Conservation (phyloP, 331 rosid genomes). For the Acacia pycnantha region DNA sequence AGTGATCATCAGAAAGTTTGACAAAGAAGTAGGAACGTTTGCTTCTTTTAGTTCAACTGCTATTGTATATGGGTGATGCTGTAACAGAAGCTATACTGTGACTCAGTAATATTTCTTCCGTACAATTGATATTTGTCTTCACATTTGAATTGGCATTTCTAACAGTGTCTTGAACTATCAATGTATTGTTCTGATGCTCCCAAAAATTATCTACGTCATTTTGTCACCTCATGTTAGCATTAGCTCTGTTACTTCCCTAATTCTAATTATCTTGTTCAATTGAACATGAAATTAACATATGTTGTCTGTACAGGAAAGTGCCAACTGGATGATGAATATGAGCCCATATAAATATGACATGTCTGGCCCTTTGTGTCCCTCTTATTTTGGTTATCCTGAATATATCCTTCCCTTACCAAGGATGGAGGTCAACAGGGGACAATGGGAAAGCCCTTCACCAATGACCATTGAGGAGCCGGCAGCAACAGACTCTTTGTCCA, state of each 20-base stretch:
- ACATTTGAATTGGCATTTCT: not conserved
- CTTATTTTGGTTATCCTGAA: conserved; percentile 69
- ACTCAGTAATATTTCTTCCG: not conserved
- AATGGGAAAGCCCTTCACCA: conserved; percentile 68
- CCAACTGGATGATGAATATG: conserved; percentile 90
- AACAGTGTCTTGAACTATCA: not conserved
- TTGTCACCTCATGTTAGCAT: not conserved
- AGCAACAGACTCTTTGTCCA: conserved; percentile 52
- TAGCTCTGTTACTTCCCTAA: conserved; percentile 15
- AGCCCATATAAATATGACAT: conserved; percentile 69
- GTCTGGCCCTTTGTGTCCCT: conserved; percentile 58
- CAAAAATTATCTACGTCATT: not conserved
- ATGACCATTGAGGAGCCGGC: conserved; percentile 56
- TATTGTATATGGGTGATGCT: not conserved
- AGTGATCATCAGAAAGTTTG: conserved; percentile 11
- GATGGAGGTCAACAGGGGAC: conserved; percentile 63
- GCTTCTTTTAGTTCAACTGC: conserved; percentile 15
- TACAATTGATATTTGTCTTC: not conserved
- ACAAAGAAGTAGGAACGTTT: not conserved
- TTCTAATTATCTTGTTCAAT: not conserved
- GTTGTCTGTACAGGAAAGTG: conserved; percentile 58
- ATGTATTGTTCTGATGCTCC: not conserved
- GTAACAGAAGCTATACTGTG: not conserved
- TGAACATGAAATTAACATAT: conserved; percentile 25
- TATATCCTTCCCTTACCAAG: conserved; percentile 70